A percentile compares a stretch with the other conserved stretches of the same genome.
Conservation (phyloP, 169 alveolate species). For the Plasmodium gonderi region DNA sequence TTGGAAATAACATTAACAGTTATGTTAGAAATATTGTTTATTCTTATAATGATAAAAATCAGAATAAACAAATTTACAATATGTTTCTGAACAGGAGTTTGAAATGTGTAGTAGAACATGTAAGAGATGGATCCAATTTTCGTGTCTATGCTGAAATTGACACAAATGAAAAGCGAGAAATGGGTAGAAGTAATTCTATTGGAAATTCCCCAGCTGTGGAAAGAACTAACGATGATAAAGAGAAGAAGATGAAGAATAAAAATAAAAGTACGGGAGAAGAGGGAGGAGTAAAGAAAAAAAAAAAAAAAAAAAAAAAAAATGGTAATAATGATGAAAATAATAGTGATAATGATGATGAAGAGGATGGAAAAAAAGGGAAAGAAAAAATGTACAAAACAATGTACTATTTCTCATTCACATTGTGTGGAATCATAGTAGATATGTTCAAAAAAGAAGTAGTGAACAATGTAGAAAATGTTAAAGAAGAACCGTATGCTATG, state of each 20-base stretch:
- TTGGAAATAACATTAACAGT: conserved; percentile 48
- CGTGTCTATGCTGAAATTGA: conserved; percentile 54
- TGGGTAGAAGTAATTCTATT: not conserved
- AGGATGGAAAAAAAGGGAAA: not conserved
- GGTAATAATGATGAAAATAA: not conserved
- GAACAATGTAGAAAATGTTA: conserved; percentile 51
- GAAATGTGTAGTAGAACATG: conserved; percentile 56
- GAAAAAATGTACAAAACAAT: conserved; percentile 38
- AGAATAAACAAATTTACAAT: conserved; percentile 37
- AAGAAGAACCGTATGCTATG: conserved; percentile 65
- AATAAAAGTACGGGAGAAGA: not conserved
- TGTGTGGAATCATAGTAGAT: conserved; percentile 70
- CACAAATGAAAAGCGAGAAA: not conserved
- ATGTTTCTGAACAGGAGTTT: conserved; percentile 14
- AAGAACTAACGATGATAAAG: no score
- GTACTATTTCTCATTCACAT: conserved; percentile 59
- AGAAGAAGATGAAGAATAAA: no score
- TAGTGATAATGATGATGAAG: not conserved
- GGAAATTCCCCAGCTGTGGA: no score
- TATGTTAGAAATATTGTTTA: conserved; percentile 46
- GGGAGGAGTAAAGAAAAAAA: not conserved
- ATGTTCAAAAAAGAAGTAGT: conserved; percentile 71
- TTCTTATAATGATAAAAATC: conserved; percentile 58
- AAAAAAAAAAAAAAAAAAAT: not conserved
- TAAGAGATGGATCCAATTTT: conserved; percentile 64